These are phyloP conservation scores for Bruguiera parviflora DNA, from an alignment of 345 rosid species.

Conservation along the genomic window DNA sequence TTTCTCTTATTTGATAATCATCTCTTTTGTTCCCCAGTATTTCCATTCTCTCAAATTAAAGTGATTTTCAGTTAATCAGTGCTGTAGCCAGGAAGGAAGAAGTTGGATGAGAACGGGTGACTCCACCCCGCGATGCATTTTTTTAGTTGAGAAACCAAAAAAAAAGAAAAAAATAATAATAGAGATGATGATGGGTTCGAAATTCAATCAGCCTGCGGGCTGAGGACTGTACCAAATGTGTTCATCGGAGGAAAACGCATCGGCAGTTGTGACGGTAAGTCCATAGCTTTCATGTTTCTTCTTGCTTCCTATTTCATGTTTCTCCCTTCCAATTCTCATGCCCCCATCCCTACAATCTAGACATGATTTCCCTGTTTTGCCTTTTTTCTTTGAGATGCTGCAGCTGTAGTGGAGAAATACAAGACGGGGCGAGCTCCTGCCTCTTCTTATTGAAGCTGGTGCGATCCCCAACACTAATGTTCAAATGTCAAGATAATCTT, in stretches of 20 bases:
- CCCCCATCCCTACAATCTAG: not conserved
- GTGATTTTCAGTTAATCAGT: no score
- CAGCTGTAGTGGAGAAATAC: conserved; percentile 51
- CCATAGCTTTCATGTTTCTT: no score
- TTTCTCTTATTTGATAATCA: no score
- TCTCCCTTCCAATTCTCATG: not conserved
- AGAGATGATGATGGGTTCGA: conserved; percentile 44
- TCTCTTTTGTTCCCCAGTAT: no score
- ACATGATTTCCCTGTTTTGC: not conserved
- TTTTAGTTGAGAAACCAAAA: no score
- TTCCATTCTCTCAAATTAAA: no score
- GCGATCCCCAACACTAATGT: conserved; percentile 44
- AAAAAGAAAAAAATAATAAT: no score
- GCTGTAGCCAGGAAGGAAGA: no score
- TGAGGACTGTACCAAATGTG: conserved; percentile 54
- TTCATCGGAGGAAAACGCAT: conserved; percentile 65
- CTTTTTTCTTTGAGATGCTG: conserved; percentile 1
- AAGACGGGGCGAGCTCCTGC: conserved; percentile 48
- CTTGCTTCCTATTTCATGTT: not conserved
- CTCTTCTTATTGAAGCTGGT: conserved; percentile 56
- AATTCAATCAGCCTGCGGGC: conserved; percentile 53
- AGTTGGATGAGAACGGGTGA: no score
- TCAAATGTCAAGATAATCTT: conserved; percentile 19
- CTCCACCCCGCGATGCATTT: no score
- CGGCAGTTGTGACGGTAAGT: conserved; percentile 64